Conservation (phyloP, 139 green algal species). For the Chlorella sp. region DNA sequence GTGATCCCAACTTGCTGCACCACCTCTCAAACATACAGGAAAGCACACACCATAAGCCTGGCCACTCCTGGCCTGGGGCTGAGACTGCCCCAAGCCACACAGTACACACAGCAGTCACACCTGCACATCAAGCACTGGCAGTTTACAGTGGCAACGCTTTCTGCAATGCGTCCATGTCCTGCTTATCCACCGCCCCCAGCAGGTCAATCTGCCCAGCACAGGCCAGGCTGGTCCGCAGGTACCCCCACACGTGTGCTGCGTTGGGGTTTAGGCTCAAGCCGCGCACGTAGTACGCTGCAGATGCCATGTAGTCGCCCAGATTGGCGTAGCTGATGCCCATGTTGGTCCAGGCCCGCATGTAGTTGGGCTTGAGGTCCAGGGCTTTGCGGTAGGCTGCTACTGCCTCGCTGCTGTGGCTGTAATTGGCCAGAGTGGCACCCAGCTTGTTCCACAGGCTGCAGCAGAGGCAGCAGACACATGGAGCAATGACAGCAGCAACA, state of each 20-base stretch:
- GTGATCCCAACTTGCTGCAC: no score
- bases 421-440: slow-evolving; percentile 89
- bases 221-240: slow-evolving; percentile 82
- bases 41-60: no score
- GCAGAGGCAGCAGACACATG: no score
- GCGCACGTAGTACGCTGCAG: slow-evolving; percentile 81
- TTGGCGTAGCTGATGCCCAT: slow-evolving; percentile 95
- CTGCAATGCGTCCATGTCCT: background rate
- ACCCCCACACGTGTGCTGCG: slow-evolving; percentile 83
- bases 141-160: background rate
- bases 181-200: background rate
- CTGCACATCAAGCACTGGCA: no score
- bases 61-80: no score
- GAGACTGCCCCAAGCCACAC: no score
- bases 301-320: slow-evolving; percentile 75
- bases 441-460: slow-evolving; percentile 99
- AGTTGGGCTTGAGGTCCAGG: slow-evolving; percentile 97
- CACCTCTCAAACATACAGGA: no score
- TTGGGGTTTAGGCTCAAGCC: slow-evolving; percentile 84
- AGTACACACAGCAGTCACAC: no score
- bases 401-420: slow-evolving; percentile 23
- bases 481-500: no score
- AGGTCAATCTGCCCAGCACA: slow-evolving; percentile 44
- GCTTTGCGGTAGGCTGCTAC: slow-evolving; percentile 43
- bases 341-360: slow-evolving; percentile 98